Conservation (phyloP, 305 asterid species). For the Fraxinus nigra region DNA sequence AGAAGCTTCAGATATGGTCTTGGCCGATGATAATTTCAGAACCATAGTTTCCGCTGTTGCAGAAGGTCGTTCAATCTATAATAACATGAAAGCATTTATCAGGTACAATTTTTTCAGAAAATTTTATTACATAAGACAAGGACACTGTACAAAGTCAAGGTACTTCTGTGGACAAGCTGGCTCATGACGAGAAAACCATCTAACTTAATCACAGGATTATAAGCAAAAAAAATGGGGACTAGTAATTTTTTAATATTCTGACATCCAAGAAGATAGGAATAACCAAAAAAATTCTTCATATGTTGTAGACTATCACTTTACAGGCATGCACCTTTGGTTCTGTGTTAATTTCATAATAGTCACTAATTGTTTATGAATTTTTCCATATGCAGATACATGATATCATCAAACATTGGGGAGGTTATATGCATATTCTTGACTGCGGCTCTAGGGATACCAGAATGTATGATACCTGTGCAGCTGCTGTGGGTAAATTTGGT, state of each 20-base stretch:
- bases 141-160: neutral
- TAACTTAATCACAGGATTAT: neutral
- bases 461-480: slow-evolving; percentile 89
- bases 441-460: slow-evolving; percentile 84
- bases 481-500: slow-evolving; percentile 93
- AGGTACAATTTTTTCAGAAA: slow-evolving; percentile 38
- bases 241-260: neutral
- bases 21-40: slow-evolving; percentile 96
- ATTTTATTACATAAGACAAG: neutral
- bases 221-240: neutral
- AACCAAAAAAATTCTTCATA: neutral
- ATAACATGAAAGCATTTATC: slow-evolving; percentile 96
- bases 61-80: slow-evolving; percentile 90
- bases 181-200: neutral
- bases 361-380: neutral
- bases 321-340: neutral
- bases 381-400: slow-evolving; percentile 69
- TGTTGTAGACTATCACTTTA: neutral
- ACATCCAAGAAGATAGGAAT: neutral
- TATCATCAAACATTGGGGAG: slow-evolving; percentile 90
- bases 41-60: slow-evolving; percentile 85
- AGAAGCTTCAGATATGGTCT: slow-evolving; percentile 91
- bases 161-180: neutral
- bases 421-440: slow-evolving; percentile 84
- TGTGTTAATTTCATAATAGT: neutral